Conservation (phyloP, 108 stramenopile species). For the Pseudonitzschia pungens region DNA sequence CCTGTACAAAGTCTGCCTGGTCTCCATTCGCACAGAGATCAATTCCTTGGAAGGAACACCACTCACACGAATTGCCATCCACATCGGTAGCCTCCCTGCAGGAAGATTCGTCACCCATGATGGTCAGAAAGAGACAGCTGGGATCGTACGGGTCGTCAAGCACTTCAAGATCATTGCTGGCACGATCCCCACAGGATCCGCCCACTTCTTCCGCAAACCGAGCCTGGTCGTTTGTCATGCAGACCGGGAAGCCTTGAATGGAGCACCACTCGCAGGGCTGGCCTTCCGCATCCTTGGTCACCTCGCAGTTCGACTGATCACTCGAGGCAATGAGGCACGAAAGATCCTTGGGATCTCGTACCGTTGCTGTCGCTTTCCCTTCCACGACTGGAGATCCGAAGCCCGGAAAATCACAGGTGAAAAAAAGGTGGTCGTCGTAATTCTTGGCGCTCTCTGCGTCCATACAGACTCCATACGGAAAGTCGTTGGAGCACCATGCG, state of each 20-base stretch:
- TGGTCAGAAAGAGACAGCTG: constrained; percentile 17
- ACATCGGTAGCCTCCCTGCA: constrained; percentile 25
- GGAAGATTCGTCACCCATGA: constrained; percentile 19
- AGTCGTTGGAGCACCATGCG: constrained; percentile 34
- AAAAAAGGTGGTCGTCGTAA: constrained; percentile 27
- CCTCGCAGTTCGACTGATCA: constrained; percentile 25
- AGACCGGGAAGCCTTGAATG: constrained; percentile 12
- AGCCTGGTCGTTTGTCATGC: constrained; percentile 36
- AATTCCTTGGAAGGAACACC: constrained; percentile 17
- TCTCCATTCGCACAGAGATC: constrained; percentile 27
- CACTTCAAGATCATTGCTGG: background rate
- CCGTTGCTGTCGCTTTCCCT: background rate
- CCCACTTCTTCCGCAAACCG: constrained; percentile 27
- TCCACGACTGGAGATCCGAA: background rate
- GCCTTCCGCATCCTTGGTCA: constrained; percentile 43
- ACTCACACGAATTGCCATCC: constrained; percentile 34
- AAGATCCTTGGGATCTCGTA: constrained; percentile 21
- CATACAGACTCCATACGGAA: constrained; percentile 43
- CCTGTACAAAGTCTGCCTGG: constrained; percentile 33
- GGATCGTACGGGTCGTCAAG: constrained; percentile 26
- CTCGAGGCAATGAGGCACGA: constrained; percentile 30
- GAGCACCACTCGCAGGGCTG: constrained; percentile 43
- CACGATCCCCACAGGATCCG: constrained; percentile 16
- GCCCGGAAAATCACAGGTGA: constrained; percentile 22
- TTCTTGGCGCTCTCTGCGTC: constrained; percentile 27